Evolutionary conservation across 495 filamentous ascomycete species (phyloP), one percentile per base, ranked within the genome.

Genomic region (Thozetella sp.): DNA sequence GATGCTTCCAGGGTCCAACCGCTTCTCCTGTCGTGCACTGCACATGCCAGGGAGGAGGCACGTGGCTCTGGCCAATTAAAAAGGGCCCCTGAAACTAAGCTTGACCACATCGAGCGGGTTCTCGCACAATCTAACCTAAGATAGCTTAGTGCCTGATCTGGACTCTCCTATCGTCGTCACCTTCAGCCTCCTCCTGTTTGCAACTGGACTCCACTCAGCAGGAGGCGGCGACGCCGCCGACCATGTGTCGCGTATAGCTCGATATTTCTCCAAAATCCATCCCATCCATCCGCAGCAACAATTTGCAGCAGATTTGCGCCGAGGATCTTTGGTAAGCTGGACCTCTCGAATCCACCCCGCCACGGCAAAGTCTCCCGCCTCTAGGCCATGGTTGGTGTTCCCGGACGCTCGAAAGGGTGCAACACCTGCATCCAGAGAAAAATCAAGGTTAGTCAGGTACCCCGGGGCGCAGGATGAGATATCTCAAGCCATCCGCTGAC

Each of bases 391-490:
- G 52, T 54, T 10, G 52, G 52, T 10, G 52, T 54, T 34, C 52
- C 52, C 2, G 52, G 52, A 20, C 17, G 52, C 13, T 54, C 52
- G 13, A 26, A 54, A 34, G 52, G 52, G 17, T 54, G 52, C 25
- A 54, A 54, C 24, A 54, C 52, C 52, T 54, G 52, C 52, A 54
- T 54, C 11, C 52, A 54, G n/a, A 25, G 52, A 26, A 54, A 54
- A 24, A 26, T 54, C 25, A 54, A n/a, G 52, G 52, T 34, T 23
- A 37, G 30, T 17, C 30, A 37, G 30, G 6, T 37, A 6, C 17
- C 30, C 30, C n/a, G n/a, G n/a, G n/a, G n/a, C n/a, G n/a, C n/a
- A n/a, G n/a, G n/a, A n/a, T n/a, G n/a, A 9, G 23, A 22, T 25
- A 53, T 25, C 11, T 2, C 4, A 25, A 6, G 12, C 15, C 4